Conservation (phyloP, 2,329 filamentous ascomycete genomes). For the Colletotrichum tamarilloi region DNA sequence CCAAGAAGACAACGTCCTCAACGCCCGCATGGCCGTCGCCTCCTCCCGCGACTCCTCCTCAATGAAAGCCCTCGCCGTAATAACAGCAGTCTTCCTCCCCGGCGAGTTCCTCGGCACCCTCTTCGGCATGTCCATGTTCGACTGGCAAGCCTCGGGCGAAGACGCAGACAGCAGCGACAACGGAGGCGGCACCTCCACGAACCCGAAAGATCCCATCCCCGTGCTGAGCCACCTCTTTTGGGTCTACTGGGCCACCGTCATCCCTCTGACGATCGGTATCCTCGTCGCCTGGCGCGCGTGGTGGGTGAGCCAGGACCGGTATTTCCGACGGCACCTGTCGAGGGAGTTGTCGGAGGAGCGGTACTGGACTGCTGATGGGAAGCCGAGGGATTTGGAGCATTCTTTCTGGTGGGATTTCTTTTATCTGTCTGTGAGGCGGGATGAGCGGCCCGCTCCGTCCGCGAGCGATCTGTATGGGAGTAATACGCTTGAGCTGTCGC, state of each 20-base stretch:
- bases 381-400: conserved; percentile 53
- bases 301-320: conserved; percentile 60
- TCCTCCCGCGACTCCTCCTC: conserved; percentile 56
- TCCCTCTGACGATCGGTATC: conserved; percentile 56
- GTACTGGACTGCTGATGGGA: conserved; percentile 58
- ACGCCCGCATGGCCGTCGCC: conserved; percentile 53
- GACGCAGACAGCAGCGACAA: conserved; percentile 40
- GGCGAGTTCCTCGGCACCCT: conserved; percentile 59
- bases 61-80: conserved; percentile 60
- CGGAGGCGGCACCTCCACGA: conserved; percentile 27
- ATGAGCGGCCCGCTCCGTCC: conserved; percentile 39
- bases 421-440: conserved; percentile 49
- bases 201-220: conserved; percentile 40
- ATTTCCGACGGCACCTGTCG: conserved; percentile 57
- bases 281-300: conserved; percentile 56
- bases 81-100: conserved; percentile 59
- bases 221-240: conserved; percentile 55
- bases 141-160: conserved; percentile 52
- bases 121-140: conserved; percentile 60
- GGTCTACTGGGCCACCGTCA: conserved; percentile 58
- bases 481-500: conserved; percentile 20
- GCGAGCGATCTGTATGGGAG: conserved; percentile 9
- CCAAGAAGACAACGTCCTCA: conserved; percentile 59
- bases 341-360: conserved; percentile 59
- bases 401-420: conserved; percentile 58